Base-by-base conservation (phyloP, 2,329 filamentous ascomycete genomes). In the Ophiobolus disseminans region DNA sequence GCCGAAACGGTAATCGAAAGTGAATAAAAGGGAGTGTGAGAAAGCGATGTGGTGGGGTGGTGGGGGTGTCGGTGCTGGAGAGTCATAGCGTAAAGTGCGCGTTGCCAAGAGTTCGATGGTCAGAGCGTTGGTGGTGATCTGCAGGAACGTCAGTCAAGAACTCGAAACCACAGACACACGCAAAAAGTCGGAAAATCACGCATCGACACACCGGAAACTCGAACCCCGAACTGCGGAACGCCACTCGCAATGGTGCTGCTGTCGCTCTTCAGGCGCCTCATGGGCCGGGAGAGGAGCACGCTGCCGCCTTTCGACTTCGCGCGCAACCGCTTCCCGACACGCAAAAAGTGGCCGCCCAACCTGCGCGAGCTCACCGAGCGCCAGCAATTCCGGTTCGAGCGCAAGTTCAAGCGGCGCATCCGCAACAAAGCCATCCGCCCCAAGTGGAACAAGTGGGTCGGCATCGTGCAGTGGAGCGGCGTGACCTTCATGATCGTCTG, bases 321-420 rank as follows among this genome's bases (percentile, higher is more conserved):
- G 55, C 79, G 73, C 51, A 86, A 84, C 65, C 81, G 81, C 4
- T 86, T 84, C 75, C 82, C 78, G 63, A 82, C 85, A 39, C 87
- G 89, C 73, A 89, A 87, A 68, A 77, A 84, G 57, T 93, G 89
- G 89, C 89, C 89, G 48, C 89, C 89, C 10, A 86, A 91, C 72
- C 89, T 93, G 73, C 76, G 80, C 54, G 82, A 84, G 66, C 81
- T 93, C 50, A 84, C 84, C 28, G 76, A 80, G 37, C 88, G 88
- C 71, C 85, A 91, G 66, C 86, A 92, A 73, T 88, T 92, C 68
- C 82, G 85, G 34, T 86, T 91, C 61, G 89, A 93, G 77, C 86
- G 88, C 70, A 86, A 88, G 67, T 92, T 88, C 75, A 88, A 90
- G 74, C 81, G 89, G 42, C 81, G 89, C 44, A 73, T 88, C 20